These are phyloP conservation scores for Didymella arachidicola DNA, from an alignment of 2,329 filamentous ascomycete genomes.

Conservation along the genomic window DNA sequence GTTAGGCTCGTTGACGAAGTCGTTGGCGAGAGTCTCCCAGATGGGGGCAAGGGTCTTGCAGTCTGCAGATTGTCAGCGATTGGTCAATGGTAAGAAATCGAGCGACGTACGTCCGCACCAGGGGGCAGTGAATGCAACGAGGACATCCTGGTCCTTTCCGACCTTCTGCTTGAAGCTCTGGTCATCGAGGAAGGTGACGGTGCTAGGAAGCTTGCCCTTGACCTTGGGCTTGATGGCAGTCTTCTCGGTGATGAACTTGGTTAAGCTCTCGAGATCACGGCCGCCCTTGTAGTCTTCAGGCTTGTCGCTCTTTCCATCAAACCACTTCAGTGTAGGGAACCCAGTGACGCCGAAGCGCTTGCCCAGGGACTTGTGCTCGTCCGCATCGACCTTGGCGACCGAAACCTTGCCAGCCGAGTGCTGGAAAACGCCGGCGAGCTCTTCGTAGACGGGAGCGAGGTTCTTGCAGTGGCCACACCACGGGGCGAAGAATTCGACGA, in stretches of 20 bases:
- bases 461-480: conserved; percentile 99
- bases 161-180: conserved; percentile 77
- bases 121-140: conserved; percentile 96
- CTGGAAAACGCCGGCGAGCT: conserved; percentile 79
- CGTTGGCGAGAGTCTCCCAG: conserved; percentile 86
- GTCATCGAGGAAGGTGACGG: conserved; percentile 82
- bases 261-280: conserved; percentile 85
- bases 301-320: conserved; percentile 90
- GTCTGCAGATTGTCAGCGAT: conserved; percentile 64
- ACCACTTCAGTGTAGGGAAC: conserved; percentile 97
- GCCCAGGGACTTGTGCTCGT: conserved; percentile 83
- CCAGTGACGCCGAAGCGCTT: conserved; percentile 89
- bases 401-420: conserved; percentile 77
- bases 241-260: conserved; percentile 83
- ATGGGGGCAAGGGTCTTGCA: conserved; percentile 92
- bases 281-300: conserved; percentile 87
- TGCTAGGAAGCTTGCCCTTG: conserved; percentile 75
- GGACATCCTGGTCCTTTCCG: conserved; percentile 84
- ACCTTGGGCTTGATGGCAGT: conserved; percentile 81
- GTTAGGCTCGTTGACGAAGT: conserved; percentile 78
- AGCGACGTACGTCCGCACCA: conserved; percentile 92
- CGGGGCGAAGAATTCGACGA: conserved; percentile 97
- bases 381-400: conserved; percentile 96
- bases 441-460: conserved; percentile 92
- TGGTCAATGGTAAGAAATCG: neutral